These are phyloP conservation scores for Poterioochromonas sp. DNA, from an alignment of 352 stramenopile species.

Conservation along the genomic window DNA sequence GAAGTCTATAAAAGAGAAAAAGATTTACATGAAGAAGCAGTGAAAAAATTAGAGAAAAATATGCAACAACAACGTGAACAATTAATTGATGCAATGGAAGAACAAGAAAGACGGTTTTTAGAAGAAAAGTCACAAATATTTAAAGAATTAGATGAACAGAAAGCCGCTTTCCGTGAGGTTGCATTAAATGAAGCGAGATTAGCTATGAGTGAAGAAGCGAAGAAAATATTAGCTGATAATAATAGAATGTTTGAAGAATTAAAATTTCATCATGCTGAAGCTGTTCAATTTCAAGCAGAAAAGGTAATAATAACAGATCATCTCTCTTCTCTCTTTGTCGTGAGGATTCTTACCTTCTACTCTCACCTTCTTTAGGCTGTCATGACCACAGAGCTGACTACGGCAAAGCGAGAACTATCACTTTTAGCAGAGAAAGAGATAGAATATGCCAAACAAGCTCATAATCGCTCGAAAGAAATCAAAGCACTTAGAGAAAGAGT, in stretches of 20 bases:
- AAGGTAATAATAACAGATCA: conserved; percentile 45
- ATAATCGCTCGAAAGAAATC: conserved; percentile 63
- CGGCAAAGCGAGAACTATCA: conserved; percentile 59
- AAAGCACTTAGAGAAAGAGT: conserved; percentile 55
- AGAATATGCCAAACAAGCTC: conserved; percentile 67
- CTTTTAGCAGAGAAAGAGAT: conserved; percentile 68
- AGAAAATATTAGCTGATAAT: conserved; percentile 62
- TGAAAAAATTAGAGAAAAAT: conserved; percentile 42
- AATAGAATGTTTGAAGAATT: conserved; percentile 80
- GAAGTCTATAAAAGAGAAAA: conserved; percentile 39
- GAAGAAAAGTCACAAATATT: conserved; percentile 53
- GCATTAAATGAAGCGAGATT: conserved; percentile 46
- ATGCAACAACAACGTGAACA: conserved; percentile 53
- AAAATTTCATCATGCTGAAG: conserved; percentile 63
- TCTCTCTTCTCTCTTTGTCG: not conserved
- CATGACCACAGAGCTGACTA: conserved; percentile 56
- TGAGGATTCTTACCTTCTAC: not conserved
- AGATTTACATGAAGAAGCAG: conserved; percentile 56
- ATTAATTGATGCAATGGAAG: conserved; percentile 59
- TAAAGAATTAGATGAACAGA: conserved; percentile 48
- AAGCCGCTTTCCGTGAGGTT: conserved; percentile 40
- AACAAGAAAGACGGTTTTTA: conserved; percentile 57
- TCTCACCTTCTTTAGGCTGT: not conserved
- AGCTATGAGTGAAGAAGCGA: conserved; percentile 41
- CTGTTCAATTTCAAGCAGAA: conserved; percentile 69